These are phyloP conservation scores for Tanozyma kutaoensis DNA, from an alignment of 805 yeast species.

Conservation along the genomic window DNA sequence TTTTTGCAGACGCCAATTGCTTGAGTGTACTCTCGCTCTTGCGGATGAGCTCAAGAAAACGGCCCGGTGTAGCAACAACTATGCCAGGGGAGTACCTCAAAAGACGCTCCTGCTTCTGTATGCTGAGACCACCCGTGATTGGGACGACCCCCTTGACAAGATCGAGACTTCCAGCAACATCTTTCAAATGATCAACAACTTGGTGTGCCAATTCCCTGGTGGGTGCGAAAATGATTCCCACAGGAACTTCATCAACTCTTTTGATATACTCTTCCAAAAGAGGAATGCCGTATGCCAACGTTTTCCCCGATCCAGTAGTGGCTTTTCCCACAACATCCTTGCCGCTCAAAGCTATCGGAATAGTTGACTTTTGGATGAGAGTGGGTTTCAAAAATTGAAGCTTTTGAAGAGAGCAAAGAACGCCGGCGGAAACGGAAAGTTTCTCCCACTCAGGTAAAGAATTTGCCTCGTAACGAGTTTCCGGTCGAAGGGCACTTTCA, in stretches of 20 bases:
- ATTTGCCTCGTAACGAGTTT: too few relatives aligned
- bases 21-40: conserved; percentile 34
- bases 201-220: conserved; percentile 96
- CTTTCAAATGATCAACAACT: conserved; percentile 69
- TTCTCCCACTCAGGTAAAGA: too few relatives aligned
- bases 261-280: conserved; percentile 53
- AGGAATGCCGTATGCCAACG: conserved; percentile 91
- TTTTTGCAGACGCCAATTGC: conserved; percentile 32
- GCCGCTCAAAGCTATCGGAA: conserved; percentile 64
- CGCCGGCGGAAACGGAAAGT: background rate
- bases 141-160: conserved; percentile 48
- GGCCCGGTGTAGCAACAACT: conserved; percentile 91
- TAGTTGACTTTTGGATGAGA: conserved; percentile 62
- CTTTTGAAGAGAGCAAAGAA: background rate
- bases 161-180: too few relatives aligned
- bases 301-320: conserved; percentile 95
- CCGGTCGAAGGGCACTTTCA: too few relatives aligned
- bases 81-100: conserved; percentile 64
- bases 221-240: conserved; percentile 81
- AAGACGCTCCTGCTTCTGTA: conserved; percentile 83
- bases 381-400: conserved; percentile 53
- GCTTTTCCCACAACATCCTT: conserved; percentile 91
- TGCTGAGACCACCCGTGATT: conserved; percentile 89
- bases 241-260: conserved; percentile 26
- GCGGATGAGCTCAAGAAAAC: conserved; percentile 72